Conservation (phyloP, 352 stramenopile genomes). For the Globisporangium nunn region DNA sequence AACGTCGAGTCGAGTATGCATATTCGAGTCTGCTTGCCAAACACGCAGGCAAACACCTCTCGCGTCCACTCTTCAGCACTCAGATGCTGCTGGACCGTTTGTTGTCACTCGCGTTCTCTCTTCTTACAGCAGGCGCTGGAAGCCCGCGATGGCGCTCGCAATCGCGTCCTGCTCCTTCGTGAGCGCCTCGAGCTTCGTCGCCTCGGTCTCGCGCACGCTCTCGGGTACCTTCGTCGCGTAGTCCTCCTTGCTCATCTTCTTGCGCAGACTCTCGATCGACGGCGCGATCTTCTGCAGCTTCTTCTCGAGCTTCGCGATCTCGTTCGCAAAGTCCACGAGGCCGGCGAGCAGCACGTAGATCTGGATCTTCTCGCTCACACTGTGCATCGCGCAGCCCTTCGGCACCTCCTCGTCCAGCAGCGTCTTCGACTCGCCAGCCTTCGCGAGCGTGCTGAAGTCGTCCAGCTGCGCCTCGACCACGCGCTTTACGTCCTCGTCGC, state of each 20-base stretch:
- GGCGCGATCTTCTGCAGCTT: slow-evolving; percentile 80
- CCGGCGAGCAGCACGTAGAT: slow-evolving; percentile 82
- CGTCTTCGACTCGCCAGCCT: slow-evolving; percentile 86
- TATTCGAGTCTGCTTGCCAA: background rate
- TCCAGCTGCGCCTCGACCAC: slow-evolving; percentile 80
- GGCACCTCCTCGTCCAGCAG: slow-evolving; percentile 80
- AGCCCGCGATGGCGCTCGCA: slow-evolving; percentile 64
- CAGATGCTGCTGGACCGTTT: background rate
- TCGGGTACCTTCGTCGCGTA: slow-evolving; percentile 77
- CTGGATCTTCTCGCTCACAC: slow-evolving; percentile 92
- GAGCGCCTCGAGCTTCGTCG: slow-evolving; percentile 69
- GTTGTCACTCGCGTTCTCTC: too few relatives aligned
- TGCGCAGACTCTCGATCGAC: slow-evolving; percentile 61
- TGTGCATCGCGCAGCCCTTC: slow-evolving; percentile 88
- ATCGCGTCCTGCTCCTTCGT: slow-evolving; percentile 80
- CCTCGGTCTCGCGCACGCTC: slow-evolving; percentile 70
- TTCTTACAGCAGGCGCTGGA: slow-evolving; percentile 65
- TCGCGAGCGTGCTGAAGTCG: slow-evolving; percentile 95
- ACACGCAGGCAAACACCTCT: background rate
- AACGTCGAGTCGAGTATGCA: background rate
- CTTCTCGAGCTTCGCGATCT: slow-evolving; percentile 88
- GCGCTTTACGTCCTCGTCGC: slow-evolving; percentile 59
- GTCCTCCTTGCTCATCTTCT: slow-evolving; percentile 79
- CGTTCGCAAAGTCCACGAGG: slow-evolving; percentile 84
- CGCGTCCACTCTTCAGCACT: background rate